Evolutionary conservation across 768 basidiomycete genomes (phyloP).

Genomic region (Coprinopsis sp.): DNA sequence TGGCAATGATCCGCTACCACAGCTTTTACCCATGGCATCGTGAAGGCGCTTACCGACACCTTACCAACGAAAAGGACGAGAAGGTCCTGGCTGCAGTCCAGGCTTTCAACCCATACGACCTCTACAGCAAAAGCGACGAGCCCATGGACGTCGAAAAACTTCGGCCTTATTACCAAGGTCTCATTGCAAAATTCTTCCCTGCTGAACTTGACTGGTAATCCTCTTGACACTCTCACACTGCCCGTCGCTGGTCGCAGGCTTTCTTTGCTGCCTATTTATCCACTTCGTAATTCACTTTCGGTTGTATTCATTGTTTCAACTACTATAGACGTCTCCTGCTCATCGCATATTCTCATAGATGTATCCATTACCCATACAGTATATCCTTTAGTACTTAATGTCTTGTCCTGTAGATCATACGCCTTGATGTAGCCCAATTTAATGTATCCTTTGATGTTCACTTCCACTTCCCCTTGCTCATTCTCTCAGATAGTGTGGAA

Average conservation of each 20-base stretch:
- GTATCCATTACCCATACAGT: neutral
- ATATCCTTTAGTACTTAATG: slow-evolving; percentile 8
- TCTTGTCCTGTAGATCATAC: neutral
- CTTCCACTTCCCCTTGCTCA: neutral
- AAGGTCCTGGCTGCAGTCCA: slow-evolving; percentile 66
- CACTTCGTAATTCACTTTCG: no score
- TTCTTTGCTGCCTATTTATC: no score
- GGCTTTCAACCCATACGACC: slow-evolving; percentile 91
- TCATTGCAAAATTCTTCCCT: slow-evolving; percentile 88
- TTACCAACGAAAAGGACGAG: slow-evolving; percentile 68
- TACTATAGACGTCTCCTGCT: neutral
- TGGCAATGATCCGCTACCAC: slow-evolving; percentile 93
- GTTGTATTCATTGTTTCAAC: no score
- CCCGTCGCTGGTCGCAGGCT: no score
- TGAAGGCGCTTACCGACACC: slow-evolving; percentile 77
- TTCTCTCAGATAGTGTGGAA: no score
- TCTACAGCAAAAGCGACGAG: slow-evolving; percentile 86
- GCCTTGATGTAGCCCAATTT: neutral
- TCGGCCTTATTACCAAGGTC: slow-evolving; percentile 74
- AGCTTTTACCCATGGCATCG: slow-evolving; percentile 97
- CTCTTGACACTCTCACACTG: no score
- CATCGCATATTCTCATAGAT: neutral
- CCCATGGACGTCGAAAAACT: slow-evolving; percentile 58
- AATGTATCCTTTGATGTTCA: neutral
- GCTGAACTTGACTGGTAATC: slow-evolving; percentile 72